Conservation (phyloP, 768 basidiomycete genomes). For the Clavulina sp. region DNA sequence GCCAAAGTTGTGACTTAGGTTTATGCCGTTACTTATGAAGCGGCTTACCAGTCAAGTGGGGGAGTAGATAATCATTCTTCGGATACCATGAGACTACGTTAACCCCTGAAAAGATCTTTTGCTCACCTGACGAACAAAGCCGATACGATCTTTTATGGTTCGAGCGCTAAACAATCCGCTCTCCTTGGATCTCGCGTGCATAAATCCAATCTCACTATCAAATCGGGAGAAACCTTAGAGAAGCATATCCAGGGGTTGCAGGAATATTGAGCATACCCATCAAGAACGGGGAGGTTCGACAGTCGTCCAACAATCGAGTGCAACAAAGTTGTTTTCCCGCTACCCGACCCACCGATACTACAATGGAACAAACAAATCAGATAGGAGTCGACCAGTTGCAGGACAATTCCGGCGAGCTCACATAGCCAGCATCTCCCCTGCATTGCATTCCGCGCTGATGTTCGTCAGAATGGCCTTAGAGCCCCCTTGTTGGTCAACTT, state of each 20-base stretch:
- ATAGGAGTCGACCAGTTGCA: neutral
- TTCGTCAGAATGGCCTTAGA: conserved; percentile 18
- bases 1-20: too few relatives aligned
- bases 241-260: too few relatives aligned
- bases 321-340: conserved; percentile 23
- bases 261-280: conserved; percentile 9
- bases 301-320: conserved; percentile 20
- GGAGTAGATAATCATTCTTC: conserved; percentile 23
- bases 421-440: conserved; percentile 25
- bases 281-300: conserved; percentile 17
- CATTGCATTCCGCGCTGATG: conserved; percentile 17
- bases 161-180: conserved; percentile 12
- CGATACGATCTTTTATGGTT: conserved; percentile 19
- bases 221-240: too few relatives aligned
- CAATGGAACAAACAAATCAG: neutral
- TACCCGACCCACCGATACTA: conserved; percentile 18
- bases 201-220: too few relatives aligned
- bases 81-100: too few relatives aligned
- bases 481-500: neutral
- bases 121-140: conserved; percentile 23
- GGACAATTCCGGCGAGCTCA: conserved; percentile 11
- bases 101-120: neutral
- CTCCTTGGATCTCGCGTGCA: too few relatives aligned
- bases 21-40: neutral
- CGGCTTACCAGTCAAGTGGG: conserved; percentile 20